Evolutionary conservation across 257 asterid genomes (phyloP).

Genomic region (Rehmannia glutinosa): DNA sequence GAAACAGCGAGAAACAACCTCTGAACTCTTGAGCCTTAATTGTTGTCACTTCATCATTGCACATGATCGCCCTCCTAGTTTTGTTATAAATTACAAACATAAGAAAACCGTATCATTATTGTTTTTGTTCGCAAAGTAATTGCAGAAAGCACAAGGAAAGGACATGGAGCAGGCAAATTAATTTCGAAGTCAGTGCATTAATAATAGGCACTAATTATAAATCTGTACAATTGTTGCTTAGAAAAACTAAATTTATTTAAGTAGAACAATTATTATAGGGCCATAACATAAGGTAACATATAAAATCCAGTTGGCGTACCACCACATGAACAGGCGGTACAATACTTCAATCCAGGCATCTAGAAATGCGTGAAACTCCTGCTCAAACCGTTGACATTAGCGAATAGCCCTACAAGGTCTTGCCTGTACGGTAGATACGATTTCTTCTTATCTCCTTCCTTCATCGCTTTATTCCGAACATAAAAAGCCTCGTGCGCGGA

Average conservation of each 20-base stretch:
- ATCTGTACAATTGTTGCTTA: too few relatives aligned
- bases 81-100: not conserved
- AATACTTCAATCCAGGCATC: not conserved
- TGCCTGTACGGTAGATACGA: conserved; percentile 69
- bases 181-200: not conserved
- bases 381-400: conserved; percentile 42
- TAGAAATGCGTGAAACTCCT: conserved; percentile 37
- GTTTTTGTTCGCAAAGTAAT: too few relatives aligned
- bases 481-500: conserved; percentile 54
- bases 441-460: conserved; percentile 41
- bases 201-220: not conserved
- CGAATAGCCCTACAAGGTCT: conserved; percentile 60
- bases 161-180: not conserved
- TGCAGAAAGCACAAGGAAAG: conserved; percentile 12
- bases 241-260: too few relatives aligned
- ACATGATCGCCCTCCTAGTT: conserved; percentile 17
- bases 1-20: too few relatives aligned
- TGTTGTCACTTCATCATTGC: conserved; percentile 19
- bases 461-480: conserved; percentile 39
- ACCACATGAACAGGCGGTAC: conserved; percentile 13
- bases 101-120: not conserved
- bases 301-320: conserved; percentile 13
- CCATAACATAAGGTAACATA: not conserved
- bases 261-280: too few relatives aligned
- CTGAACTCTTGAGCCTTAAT: conserved; percentile 18